Conservation (phyloP, 1,139 yeast species). For the Nakaseomyces uthaithaninus region DNA sequence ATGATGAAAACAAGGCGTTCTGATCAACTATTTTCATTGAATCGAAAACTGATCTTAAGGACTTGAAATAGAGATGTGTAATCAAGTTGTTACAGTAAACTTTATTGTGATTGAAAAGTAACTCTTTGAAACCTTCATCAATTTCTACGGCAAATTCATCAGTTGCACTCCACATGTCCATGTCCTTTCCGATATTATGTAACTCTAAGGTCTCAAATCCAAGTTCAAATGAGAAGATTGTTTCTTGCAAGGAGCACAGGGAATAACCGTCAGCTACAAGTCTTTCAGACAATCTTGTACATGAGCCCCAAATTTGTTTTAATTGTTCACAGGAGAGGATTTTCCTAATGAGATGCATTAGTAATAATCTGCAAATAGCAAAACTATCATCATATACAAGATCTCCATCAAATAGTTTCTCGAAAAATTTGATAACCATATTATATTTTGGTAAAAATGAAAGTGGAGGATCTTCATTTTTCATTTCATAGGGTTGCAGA, state of each 20-base stretch:
- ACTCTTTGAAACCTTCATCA: background rate
- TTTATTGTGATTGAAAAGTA: slow-evolving; percentile 12
- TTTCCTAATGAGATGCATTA: slow-evolving; percentile 41
- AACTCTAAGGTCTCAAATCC: slow-evolving; percentile 43
- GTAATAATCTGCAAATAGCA: slow-evolving; percentile 41
- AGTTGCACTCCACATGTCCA: slow-evolving; percentile 24
- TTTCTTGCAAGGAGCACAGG: slow-evolving; percentile 38
- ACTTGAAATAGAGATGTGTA: background rate
- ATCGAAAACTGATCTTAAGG: background rate
- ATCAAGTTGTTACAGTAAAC: background rate
- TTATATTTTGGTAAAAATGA: slow-evolving; percentile 48
- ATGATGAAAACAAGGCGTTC: background rate
- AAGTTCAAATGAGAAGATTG: slow-evolving; percentile 35
- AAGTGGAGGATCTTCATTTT: slow-evolving; percentile 14
- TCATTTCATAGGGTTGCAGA: slow-evolving; percentile 33
- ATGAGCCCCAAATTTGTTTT: slow-evolving; percentile 8
- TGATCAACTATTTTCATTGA: background rate
- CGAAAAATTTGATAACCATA: slow-evolving; percentile 48
- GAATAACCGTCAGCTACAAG: slow-evolving; percentile 47
- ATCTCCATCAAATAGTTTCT: slow-evolving; percentile 54
- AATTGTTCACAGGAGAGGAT: slow-evolving; percentile 21
- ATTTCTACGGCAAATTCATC: slow-evolving; percentile 18
- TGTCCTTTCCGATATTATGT: slow-evolving; percentile 26
- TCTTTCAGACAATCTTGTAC: slow-evolving; percentile 20
- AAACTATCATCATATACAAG: slow-evolving; percentile 52